Percentiles rank a stretch among this genome's conserved stretches.
These are phyloP conservation scores for Brettanomyces bruxellensis DNA, from an alignment of 805 yeast species.

Conservation along the genomic window DNA sequence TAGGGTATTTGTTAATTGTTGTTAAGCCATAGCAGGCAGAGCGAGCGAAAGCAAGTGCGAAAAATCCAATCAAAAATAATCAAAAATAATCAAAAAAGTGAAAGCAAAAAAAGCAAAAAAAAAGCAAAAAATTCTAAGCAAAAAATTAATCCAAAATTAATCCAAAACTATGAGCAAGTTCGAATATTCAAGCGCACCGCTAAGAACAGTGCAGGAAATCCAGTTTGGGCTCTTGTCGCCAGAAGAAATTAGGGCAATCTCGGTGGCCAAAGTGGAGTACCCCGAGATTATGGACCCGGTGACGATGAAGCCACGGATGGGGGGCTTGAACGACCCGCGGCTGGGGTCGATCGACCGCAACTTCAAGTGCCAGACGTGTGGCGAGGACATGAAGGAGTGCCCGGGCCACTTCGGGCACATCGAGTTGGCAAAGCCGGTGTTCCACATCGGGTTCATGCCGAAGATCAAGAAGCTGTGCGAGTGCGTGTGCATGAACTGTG, in stretches of 20 bases:
- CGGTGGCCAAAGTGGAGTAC: slow-evolving; percentile 95
- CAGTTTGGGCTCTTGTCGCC: slow-evolving; percentile 98
- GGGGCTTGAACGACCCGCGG: slow-evolving; percentile 95
- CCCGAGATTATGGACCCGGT: slow-evolving; percentile 99
- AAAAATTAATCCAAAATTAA: too few relatives aligned
- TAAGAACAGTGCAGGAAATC: slow-evolving; percentile 92
- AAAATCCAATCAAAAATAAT: too few relatives aligned
- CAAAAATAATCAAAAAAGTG: too few relatives aligned
- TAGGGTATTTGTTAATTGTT: too few relatives aligned
- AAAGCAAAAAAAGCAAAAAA: too few relatives aligned
- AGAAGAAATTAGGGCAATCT: slow-evolving; percentile 93
- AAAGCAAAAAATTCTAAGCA: too few relatives aligned
- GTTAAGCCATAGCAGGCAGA: too few relatives aligned
- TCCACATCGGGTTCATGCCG: slow-evolving; percentile 91
- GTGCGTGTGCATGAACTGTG: slow-evolving; percentile 98
- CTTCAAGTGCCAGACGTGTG: slow-evolving; percentile 97
- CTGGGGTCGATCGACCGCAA: slow-evolving; percentile 96
- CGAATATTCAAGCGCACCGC: slow-evolving; percentile 97
- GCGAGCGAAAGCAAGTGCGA: too few relatives aligned
- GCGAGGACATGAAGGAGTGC: slow-evolving; percentile 98
- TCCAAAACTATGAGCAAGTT: slow-evolving; percentile 33
- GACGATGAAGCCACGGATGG: slow-evolving; percentile 88
- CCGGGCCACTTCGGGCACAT: slow-evolving; percentile 99
- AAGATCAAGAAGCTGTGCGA: slow-evolving; percentile 94
- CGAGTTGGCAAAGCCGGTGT: slow-evolving; percentile 96